Percentiles rank a stretch among this genome's conserved stretches.
These are phyloP conservation scores for Immersiella caudata DNA, from an alignment of 495 filamentous ascomycete species.

Conservation along the genomic window DNA sequence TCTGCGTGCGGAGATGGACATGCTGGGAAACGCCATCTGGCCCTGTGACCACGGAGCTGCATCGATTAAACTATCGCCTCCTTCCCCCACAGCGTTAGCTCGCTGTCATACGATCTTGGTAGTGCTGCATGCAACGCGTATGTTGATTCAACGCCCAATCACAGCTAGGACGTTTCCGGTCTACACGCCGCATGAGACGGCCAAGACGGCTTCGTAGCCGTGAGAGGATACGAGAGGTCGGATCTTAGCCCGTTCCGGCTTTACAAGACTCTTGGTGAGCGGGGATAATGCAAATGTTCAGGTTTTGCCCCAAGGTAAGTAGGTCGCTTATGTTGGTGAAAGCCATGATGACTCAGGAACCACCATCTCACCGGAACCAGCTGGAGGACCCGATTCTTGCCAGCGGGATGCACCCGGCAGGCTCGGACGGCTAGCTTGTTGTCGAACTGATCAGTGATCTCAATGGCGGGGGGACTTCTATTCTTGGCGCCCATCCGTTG, in stretches of 20 bases:
- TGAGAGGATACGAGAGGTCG: background rate
- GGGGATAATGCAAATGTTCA: background rate
- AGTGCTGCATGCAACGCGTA: background rate
- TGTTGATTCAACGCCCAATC: background rate
- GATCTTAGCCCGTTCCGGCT: background rate
- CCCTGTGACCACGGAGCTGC: background rate
- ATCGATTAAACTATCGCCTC: background rate
- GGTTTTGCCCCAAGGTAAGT: too few relatives aligned
- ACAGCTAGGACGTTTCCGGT: background rate
- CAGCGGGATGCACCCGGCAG: background rate
- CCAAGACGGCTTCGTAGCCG: background rate
- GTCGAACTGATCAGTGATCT: background rate
- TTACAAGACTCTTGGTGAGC: background rate
- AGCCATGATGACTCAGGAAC: background rate
- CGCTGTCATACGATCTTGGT: background rate
- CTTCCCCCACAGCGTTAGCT: background rate
- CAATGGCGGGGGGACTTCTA: background rate
- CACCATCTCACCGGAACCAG: background rate
- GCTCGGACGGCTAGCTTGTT: background rate
- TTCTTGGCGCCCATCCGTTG: constrained; percentile 1
- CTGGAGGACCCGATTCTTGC: background rate
- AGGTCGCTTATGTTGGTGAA: background rate
- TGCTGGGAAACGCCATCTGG: background rate
- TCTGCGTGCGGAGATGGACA: background rate
- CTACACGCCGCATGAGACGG: background rate